Conservation (phyloP, 345 rosid species). For the Citrus hindsii region DNA sequence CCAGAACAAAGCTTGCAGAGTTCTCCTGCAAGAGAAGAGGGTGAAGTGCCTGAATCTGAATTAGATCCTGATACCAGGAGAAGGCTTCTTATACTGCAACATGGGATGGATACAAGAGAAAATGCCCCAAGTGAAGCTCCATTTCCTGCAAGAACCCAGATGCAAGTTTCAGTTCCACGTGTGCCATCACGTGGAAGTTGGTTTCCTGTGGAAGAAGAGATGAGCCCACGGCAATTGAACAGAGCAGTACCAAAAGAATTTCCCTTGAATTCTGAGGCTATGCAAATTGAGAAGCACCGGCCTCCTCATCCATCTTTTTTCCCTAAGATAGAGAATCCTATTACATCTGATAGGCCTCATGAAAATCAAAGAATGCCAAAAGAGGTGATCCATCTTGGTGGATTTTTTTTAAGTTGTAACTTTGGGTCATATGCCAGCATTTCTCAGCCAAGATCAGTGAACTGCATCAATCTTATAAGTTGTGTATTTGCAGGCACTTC, state of each 20-base stretch:
- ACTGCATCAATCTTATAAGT: not conserved
- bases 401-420: not conserved
- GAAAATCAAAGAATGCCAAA: slow-evolving; percentile 78
- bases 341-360: slow-evolving; percentile 68
- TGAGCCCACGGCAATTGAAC: slow-evolving; percentile 64
- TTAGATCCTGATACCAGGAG: slow-evolving; percentile 97
- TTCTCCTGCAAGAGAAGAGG: slow-evolving; percentile 99
- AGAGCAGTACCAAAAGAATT: slow-evolving; percentile 62
- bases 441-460: not conserved
- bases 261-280: slow-evolving; percentile 58
- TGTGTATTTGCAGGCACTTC: slow-evolving; percentile 51
- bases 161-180: slow-evolving; percentile 60
- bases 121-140: slow-evolving; percentile 57
- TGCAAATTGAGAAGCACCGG: slow-evolving; percentile 63
- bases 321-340: slow-evolving; percentile 59
- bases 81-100: slow-evolving; percentile 95
- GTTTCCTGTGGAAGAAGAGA: slow-evolving; percentile 84
- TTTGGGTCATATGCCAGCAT: not conserved
- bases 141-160: slow-evolving; percentile 61
- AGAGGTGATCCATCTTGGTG: slow-evolving; percentile 48
- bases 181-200: slow-evolving; percentile 67
- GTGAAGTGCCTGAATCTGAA: slow-evolving; percentile 98
- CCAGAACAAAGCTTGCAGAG: slow-evolving; percentile 72
- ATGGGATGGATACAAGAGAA: slow-evolving; percentile 93
- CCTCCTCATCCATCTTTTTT: slow-evolving; percentile 57